Conservation (phyloP, 768 basidiomycete genomes). For the Mycena leptocephala region DNA sequence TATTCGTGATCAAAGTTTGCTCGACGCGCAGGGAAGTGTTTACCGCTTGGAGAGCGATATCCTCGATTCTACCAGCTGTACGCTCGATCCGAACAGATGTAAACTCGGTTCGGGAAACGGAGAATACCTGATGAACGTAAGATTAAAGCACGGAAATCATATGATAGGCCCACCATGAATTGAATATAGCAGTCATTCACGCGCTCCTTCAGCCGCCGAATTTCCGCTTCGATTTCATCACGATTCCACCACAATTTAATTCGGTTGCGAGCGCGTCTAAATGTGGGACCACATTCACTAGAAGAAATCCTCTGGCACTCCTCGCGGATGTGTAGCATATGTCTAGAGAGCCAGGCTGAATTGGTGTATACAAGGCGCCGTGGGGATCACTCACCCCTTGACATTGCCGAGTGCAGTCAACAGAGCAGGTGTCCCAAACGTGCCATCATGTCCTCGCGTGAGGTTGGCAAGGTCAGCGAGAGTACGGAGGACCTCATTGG, state of each 20-base stretch:
- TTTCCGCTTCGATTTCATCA: slow-evolving; percentile 16
- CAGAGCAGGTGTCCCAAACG: not conserved
- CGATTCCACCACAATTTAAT: slow-evolving; percentile 22
- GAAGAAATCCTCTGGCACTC: not conserved
- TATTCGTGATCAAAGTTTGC: not conserved
- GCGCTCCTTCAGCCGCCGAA: slow-evolving; percentile 12
- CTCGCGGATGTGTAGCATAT: slow-evolving; percentile 10
- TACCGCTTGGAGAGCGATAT: no score
- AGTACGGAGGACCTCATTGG: no score
- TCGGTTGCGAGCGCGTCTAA: not conserved
- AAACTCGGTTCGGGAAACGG: not conserved
- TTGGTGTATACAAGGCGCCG: not conserved
- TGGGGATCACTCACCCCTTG: not conserved
- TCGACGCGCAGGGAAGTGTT: slow-evolving; percentile 7
- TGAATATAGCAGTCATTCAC: slow-evolving; percentile 3
- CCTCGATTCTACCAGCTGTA: not conserved
- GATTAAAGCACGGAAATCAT: not conserved
- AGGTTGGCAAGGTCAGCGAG: not conserved
- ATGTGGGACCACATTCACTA: not conserved
- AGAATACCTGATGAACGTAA: slow-evolving; percentile 9
- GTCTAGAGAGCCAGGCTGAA: not conserved
- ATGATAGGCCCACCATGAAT: not conserved
- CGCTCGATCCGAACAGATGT: slow-evolving; percentile 10
- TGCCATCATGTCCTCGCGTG: not conserved
- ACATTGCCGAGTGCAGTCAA: not conserved